Evolutionary conservation across 192 early-diverging fungal species (phyloP).

Genomic region (Linnemannia exigua): DNA sequence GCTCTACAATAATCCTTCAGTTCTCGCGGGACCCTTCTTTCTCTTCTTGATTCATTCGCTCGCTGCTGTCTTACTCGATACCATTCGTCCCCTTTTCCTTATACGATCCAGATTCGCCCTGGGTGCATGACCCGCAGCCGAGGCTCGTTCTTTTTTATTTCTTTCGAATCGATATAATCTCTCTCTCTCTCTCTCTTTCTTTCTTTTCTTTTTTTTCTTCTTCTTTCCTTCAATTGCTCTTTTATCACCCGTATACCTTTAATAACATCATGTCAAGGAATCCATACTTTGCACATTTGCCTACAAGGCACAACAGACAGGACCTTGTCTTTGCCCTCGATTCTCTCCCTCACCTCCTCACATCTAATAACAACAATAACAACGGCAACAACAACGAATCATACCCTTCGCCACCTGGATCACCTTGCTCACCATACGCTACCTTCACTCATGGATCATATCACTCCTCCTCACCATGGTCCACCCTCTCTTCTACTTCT

Average conservation of each 20-base stretch:
- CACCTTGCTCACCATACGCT: background rate
- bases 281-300: slow-evolving; percentile 49
- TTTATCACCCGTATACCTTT: background rate
- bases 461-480: slow-evolving; percentile 1
- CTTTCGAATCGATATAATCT: background rate
- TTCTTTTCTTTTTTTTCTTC: background rate
- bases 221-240: background rate
- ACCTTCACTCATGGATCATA: background rate
- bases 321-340: slow-evolving; percentile 51
- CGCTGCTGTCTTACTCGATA: background rate
- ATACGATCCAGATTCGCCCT: slow-evolving; percentile 5
- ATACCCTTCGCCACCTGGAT: slow-evolving; percentile 23
- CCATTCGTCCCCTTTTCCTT: background rate
- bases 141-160: background rate
- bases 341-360: slow-evolving; percentile 32
- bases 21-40: too few species aligned
- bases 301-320: slow-evolving; percentile 46
- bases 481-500: slow-evolving; percentile 14
- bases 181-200: background rate
- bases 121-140: background rate
- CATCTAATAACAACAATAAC: background rate
- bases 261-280: slow-evolving; percentile 35
- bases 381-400: too few species aligned
- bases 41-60: background rate
- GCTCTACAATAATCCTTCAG: background rate